These are phyloP conservation scores for Irpex sp. DNA, from an alignment of 1,284 basidiomycete species.

Conservation along the genomic window DNA sequence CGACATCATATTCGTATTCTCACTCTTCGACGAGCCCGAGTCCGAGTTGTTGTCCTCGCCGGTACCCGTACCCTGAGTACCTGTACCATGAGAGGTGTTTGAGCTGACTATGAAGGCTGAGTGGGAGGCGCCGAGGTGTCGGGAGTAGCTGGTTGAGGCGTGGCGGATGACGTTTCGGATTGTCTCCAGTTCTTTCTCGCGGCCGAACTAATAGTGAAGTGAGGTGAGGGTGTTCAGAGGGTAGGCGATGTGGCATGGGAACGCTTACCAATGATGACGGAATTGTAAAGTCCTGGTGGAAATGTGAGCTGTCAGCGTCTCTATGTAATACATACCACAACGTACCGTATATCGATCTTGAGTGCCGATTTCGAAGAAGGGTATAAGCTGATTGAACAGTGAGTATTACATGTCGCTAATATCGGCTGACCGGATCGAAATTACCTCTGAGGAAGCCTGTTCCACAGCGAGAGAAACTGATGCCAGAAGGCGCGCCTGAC, in stretches of 20 bases:
- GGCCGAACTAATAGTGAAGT: conserved; percentile 47
- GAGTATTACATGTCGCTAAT: not conserved
- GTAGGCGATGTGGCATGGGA: not conserved
- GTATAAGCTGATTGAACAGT: conserved; percentile 47
- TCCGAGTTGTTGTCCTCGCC: conserved; percentile 40
- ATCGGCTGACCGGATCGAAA: conserved; percentile 2
- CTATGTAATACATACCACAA: not conserved
- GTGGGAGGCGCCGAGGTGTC: conserved; percentile 43
- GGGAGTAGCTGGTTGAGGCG: conserved; percentile 59
- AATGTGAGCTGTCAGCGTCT: not conserved
- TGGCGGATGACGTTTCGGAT: conserved; percentile 64
- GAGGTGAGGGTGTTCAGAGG: too few species aligned
- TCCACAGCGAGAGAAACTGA: conserved; percentile 55
- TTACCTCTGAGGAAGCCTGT: conserved; percentile 50
- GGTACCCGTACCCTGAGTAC: conserved; percentile 11
- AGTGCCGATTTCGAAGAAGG: conserved; percentile 57
- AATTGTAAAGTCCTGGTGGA: conserved; percentile 57
- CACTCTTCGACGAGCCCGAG: conserved; percentile 42
- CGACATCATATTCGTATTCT: conserved; percentile 20
- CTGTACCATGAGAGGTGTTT: conserved; percentile 31
- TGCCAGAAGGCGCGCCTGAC: conserved; percentile 55
- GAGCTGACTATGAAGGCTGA: conserved; percentile 37
- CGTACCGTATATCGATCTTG: conserved; percentile 61
- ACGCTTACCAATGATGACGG: conserved; percentile 53
- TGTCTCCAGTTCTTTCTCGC: conserved; percentile 63